Percentiles rank a stretch among this genome's conserved stretches.
These are phyloP conservation scores for Aspergillus novoparasiticus DNA, from an alignment of 2,329 filamentous ascomycete genomes.

Conservation along the genomic window DNA sequence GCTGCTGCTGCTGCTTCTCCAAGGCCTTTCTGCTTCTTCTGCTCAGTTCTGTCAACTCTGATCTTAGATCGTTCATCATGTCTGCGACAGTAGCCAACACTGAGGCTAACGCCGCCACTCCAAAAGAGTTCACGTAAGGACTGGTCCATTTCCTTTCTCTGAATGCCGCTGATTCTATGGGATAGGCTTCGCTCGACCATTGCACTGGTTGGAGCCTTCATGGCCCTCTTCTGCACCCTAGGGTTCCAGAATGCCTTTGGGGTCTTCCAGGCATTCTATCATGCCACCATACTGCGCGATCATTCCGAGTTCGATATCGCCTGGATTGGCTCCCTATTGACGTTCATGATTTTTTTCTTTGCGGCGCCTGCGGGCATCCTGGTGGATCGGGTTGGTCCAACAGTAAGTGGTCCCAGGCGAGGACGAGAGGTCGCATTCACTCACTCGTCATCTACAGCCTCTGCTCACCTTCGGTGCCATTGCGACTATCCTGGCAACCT, in stretches of 20 bases:
- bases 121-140: too few relatives aligned
- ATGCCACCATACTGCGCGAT: not conserved
- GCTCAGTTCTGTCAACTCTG: too few relatives aligned
- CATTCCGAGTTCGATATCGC: not conserved
- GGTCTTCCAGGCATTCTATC: not conserved
- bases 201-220: not conserved
- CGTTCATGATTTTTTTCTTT: not conserved
- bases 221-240: constrained; percentile 1
- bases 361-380: not conserved
- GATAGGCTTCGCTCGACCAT: too few relatives aligned
- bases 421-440: too few relatives aligned
- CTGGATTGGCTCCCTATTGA: not conserved
- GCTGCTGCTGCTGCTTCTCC: too few relatives aligned
- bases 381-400: not conserved
- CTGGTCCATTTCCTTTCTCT: too few relatives aligned
- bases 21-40: too few relatives aligned
- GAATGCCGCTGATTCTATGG: too few relatives aligned
- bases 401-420: not conserved
- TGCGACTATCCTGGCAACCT: not conserved
- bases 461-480: not conserved
- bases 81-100: too few relatives aligned
- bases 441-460: not conserved
- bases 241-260: not conserved
- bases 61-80: too few relatives aligned
- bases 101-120: too few relatives aligned